Base-by-base conservation (phyloP, 768 basidiomycete species). In the Asterophora parasitica region DNA sequence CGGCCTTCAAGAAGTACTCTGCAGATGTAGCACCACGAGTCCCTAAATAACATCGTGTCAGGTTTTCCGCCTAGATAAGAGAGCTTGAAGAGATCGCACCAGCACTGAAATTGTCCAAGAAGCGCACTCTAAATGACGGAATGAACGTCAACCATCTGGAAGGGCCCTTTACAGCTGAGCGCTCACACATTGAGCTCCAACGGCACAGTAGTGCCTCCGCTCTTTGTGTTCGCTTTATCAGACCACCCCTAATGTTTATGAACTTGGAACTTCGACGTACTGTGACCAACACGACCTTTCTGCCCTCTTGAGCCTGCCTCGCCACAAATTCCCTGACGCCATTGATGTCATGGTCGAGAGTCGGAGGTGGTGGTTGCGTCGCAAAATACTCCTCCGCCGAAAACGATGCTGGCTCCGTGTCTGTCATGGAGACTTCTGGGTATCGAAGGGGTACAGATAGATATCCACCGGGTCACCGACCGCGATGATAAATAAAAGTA, bases 171-270 rank as follows among this genome's bases (percentile, higher is more conserved):
- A 60, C 47, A 55, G 49, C 49, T 56, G 48, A 63, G 61, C 50
- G 75, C 94, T 83, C 77, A 97, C 96, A 97, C 93, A 62, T 98
- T 98, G 74, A 93, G 88, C 74, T 99, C 96, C 50, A 99, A 71
- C 2, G 95, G 95, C 6, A 98, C 95, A 1, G 94, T 98, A 13
- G 96, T 99, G 50, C 96, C 95, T 46, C 95, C 96, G 64, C 94
- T 97, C 96, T 98, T 50, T 41, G 55, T n/a, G 50, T 23, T 42
- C 37, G 51, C 16, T 26, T n/a, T 26, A 12, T 59, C 31, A 49
- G 42, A 34, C 42, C 23, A 45, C 7, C 27, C 15, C 11, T 10
- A n/a, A 32, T 16, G 30, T 48, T 36, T 26, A 2, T 42, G 26
- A 46, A 11, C 26, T 36, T 27, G 23, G n/a, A 20, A 50, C 42